A percentile compares a stretch with the other conserved stretches of the same genome.
Evolutionary conservation across 768 basidiomycete species (phyloP).

Genomic region (Chalciporus sphaerocephalus): DNA sequence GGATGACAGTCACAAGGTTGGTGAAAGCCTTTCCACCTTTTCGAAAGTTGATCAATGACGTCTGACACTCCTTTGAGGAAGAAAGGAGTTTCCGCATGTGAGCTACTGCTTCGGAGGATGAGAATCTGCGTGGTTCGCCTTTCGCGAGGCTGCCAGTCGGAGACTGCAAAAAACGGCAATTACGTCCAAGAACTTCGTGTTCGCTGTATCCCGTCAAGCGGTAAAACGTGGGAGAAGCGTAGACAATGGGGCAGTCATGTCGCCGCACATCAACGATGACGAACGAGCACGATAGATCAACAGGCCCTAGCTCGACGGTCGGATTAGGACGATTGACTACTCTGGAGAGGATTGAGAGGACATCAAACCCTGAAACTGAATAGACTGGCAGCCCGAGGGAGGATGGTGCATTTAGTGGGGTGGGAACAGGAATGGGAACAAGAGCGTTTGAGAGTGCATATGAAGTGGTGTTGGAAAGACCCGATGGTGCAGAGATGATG

Average conservation of each 20-base stretch:
- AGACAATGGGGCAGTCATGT: conserved; percentile 83
- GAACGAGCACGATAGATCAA: conserved; percentile 91
- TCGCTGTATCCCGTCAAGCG: conserved; percentile 71
- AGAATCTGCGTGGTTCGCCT: conserved; percentile 54
- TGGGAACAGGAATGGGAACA: not conserved
- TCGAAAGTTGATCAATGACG: conserved; percentile 80
- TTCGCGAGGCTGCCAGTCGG: conserved; percentile 56
- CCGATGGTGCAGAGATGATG: not conserved
- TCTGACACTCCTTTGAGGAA: conserved; percentile 85
- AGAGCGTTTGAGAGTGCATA: conserved; percentile 4
- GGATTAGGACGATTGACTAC: conserved; percentile 74
- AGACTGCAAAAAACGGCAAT: conserved; percentile 87
- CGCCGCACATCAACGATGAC: conserved; percentile 81
- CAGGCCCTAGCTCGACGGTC: conserved; percentile 76
- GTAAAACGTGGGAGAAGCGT: conserved; percentile 83
- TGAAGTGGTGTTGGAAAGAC: conserved; percentile 5
- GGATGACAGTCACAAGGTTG: conserved; percentile 90
- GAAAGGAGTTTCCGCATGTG: conserved; percentile 61
- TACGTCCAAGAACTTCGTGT: conserved; percentile 76
- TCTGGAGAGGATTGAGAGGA: conserved; percentile 74
- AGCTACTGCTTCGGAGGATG: conserved; percentile 62
- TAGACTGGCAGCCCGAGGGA: conserved; percentile 59
- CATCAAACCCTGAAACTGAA: conserved; percentile 87
- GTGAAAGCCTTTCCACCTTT: conserved; percentile 83
- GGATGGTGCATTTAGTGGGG: conserved; percentile 28